Conservation (phyloP, 257 asterid species). For the Nemophila menziesii region DNA sequence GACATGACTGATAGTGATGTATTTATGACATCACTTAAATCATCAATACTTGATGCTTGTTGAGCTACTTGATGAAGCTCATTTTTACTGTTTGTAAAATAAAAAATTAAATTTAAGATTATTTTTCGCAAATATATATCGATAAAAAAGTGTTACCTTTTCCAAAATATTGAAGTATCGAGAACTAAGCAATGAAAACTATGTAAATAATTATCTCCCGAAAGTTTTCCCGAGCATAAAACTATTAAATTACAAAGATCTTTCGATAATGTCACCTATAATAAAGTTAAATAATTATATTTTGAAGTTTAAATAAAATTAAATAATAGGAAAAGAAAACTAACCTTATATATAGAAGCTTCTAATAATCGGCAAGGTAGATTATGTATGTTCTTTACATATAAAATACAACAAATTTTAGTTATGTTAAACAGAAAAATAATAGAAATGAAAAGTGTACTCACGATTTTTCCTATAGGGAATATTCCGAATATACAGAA, state of each 20-base stretch:
- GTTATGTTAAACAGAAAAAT: conserved; percentile 10
- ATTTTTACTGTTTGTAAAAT: conserved; percentile 52
- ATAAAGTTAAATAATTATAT: background rate
- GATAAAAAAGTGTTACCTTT: conserved; percentile 69
- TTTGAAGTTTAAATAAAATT: background rate
- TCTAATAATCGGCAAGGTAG: conserved; percentile 40
- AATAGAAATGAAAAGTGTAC: conserved; percentile 22
- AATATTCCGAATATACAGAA: conserved; percentile 92
- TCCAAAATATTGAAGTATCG: conserved; percentile 65
- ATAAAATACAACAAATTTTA: conserved; percentile 17
- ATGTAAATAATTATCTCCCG: conserved; percentile 33
- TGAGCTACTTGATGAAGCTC: conserved; percentile 97
- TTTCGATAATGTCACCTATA: conserved; percentile 69
- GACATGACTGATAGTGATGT: conserved; percentile 68
- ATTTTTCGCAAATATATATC: background rate
- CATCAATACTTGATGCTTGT: conserved; percentile 90
- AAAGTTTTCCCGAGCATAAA: conserved; percentile 62
- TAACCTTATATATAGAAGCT: conserved; percentile 64
- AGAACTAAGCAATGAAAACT: conserved; percentile 69
- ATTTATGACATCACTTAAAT: conserved; percentile 64
- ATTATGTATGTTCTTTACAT: conserved; percentile 56
- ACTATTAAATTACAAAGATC: conserved; percentile 60
- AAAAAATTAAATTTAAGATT: background rate
- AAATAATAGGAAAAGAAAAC: conserved; percentile 4
- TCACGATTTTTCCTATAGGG: conserved; percentile 83